Evolutionary conservation across 306 rosid species (phyloP).

Genomic region (Acacia melanoxylon): DNA sequence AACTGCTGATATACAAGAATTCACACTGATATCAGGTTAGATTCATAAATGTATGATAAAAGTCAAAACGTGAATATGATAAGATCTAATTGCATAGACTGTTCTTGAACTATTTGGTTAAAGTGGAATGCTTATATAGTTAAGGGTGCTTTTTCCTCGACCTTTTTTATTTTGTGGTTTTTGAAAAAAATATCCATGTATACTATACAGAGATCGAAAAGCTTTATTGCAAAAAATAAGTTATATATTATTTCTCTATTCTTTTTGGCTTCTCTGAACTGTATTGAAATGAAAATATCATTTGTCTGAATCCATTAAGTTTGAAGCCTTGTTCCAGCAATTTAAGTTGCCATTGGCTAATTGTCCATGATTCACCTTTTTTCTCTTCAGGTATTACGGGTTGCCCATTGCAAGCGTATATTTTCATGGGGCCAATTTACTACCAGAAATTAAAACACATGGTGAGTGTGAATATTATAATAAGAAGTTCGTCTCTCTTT

Average conservation of each 20-base stretch:
- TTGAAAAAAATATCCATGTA: not conserved
- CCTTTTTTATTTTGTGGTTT: not conserved
- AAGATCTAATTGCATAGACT: not conserved
- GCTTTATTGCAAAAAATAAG: not conserved
- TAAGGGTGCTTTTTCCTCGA: not conserved
- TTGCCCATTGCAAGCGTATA: slow-evolving; percentile 93
- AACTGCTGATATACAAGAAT: not conserved
- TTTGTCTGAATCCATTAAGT: slow-evolving; percentile 1
- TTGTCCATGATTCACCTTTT: slow-evolving; percentile 19
- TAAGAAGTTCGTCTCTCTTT: not conserved
- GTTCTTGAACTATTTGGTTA: not conserved
- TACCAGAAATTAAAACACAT: slow-evolving; percentile 95
- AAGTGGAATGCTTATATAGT: not conserved
- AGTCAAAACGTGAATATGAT: not conserved
- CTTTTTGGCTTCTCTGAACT: slow-evolving; percentile 10
- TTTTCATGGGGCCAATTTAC: slow-evolving; percentile 98
- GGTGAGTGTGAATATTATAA: slow-evolving; percentile 51
- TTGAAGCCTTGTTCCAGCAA: slow-evolving; percentile 1
- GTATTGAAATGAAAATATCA: not conserved
- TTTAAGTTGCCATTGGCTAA: not conserved
- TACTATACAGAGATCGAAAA: not conserved
- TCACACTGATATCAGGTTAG: not conserved
- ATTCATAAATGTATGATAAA: not conserved
- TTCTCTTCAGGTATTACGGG: slow-evolving; percentile 80
- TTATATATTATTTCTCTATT: not conserved